Evolutionary conservation across 1,139 yeast genomes (phyloP).

Genomic region (Taphrina flavorubra): DNA sequence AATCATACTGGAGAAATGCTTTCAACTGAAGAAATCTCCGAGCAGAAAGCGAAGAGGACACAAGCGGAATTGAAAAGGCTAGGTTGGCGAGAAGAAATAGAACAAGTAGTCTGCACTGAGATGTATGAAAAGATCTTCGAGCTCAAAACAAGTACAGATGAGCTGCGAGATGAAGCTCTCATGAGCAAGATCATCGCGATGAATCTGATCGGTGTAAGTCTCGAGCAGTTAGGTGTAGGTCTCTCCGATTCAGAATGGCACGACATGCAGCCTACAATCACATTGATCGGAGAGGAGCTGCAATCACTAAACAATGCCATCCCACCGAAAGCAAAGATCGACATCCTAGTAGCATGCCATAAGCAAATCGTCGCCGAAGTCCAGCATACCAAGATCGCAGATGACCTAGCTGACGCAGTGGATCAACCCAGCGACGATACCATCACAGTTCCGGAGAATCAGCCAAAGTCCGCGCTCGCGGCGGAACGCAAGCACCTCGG

Average conservation of each 20-base stretch:
- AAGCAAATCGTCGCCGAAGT: conserved; percentile 41
- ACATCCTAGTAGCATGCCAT: conserved; percentile 40
- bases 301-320: conserved; percentile 39
- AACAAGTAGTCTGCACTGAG: conserved; percentile 41
- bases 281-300: conserved; percentile 26
- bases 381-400: conserved; percentile 33
- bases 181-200: conserved; percentile 37
- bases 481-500: conserved; percentile 17
- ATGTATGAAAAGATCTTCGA: conserved; percentile 42
- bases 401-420: conserved; percentile 2
- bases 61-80: conserved; percentile 17
- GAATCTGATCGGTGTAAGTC: conserved; percentile 28
- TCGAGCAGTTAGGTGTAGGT: conserved; percentile 40
- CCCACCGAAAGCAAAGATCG: conserved; percentile 42
- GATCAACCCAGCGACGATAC: conserved; percentile 1
- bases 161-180: conserved; percentile 41
- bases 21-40: conserved; percentile 20
- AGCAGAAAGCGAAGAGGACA: conserved; percentile 9
- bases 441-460: neutral
- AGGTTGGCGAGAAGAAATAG: conserved; percentile 40
- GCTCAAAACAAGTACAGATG: conserved; percentile 42
- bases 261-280: conserved; percentile 38
- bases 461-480: neutral
- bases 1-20: conserved; percentile 21
- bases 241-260: conserved; percentile 15